Evolutionary conservation across 2,329 filamentous ascomycete species (phyloP), one percentile per base, ranked within the genome.

Genomic region (Paraconiothyrium sp.): DNA sequence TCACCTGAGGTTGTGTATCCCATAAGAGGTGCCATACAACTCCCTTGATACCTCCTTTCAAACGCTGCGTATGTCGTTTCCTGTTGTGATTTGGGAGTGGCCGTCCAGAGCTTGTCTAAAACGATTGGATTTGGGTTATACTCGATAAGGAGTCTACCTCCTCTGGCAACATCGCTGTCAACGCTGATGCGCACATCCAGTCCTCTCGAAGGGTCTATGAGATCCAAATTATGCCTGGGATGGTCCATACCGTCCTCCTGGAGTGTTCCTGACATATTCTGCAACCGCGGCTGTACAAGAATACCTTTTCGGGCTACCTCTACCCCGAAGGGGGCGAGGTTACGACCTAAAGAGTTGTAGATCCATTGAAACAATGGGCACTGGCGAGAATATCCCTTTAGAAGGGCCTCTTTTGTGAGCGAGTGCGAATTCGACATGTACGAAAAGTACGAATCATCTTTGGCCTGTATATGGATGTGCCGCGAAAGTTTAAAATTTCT

Each of bases 1-100:
- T 34, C 2, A 49, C 47, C 27, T 35, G 47, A 11, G 30, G 47
- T 49, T 49, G 47, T 49, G 16, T 49, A 49, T 32, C 47, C 47
- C 4, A 27, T 49, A 11, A 49, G 24, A n/a, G 9, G 24, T 13
- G 9, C 6, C 22, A 11, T 48, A 7, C 20, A 14, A 1, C 1
- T 8, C 7, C 46, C 24, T 32, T 8, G 24, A 34, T 49, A 49
- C 16, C 10, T 34, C 24, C n/a, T 32, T 16, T 34, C 48, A n/a
- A 35, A 37, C 14, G 2, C 32, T 14, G 3, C 11, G 20, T 39
- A 52, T 30, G 2, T 4, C 4, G 9, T 32, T 4, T 16, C 27
- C 46, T 13, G 9, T 4, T 14, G 11, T 10, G 27, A 6, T 10
- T 4, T 9, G 6, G 27, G 1, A 11, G 24, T 30, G 11, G 22